phyloP scores from a whole-genome alignment of 805 yeast genomes.

The Teunomyces lycoperdinae region DNA sequence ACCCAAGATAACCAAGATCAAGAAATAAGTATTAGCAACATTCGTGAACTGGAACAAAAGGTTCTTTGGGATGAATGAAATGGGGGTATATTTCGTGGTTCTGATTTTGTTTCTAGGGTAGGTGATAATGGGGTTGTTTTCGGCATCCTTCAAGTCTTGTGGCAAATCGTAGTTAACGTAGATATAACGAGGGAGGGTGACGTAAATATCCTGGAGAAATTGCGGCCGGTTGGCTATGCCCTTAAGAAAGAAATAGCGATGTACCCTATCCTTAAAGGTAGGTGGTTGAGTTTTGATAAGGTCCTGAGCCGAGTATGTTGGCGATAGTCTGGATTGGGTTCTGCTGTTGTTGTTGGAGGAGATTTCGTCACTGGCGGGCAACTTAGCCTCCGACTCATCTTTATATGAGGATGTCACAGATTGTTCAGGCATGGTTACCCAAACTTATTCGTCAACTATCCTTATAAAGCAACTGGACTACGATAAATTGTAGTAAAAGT shows the following conservation, averaged over 20 bases:
- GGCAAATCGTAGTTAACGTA: conserved; percentile 53
- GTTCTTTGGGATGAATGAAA: conserved; percentile 57
- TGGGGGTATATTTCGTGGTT: conserved; percentile 61
- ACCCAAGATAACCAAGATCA: conserved; percentile 53
- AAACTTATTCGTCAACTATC: not conserved
- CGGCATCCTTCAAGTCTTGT: conserved; percentile 22
- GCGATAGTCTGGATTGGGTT: conserved; percentile 1
- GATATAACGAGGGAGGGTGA: conserved; percentile 40
- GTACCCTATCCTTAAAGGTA: conserved; percentile 10
- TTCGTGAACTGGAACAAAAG: conserved; percentile 53
- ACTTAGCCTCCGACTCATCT: conserved; percentile 9
- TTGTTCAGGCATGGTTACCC: not conserved
- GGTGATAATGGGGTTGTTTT: conserved; percentile 30
- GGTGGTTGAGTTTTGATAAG: conserved; percentile 11
- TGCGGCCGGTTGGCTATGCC: conserved; percentile 28
- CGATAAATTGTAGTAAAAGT: not conserved
- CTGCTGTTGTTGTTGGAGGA: conserved; percentile 1
- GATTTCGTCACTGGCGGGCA: not conserved
- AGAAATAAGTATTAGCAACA: conserved; percentile 59
- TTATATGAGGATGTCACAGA: not conserved
- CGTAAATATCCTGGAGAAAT: conserved; percentile 36
- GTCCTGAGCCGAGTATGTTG: conserved; percentile 8
- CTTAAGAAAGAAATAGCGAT: conserved; percentile 13
- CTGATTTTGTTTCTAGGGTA: conserved; percentile 59
- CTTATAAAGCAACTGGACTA: not conserved